Evolutionary conservation across 495 filamentous ascomycete species (phyloP).

Genomic region (Coniosporium apollinis): DNA sequence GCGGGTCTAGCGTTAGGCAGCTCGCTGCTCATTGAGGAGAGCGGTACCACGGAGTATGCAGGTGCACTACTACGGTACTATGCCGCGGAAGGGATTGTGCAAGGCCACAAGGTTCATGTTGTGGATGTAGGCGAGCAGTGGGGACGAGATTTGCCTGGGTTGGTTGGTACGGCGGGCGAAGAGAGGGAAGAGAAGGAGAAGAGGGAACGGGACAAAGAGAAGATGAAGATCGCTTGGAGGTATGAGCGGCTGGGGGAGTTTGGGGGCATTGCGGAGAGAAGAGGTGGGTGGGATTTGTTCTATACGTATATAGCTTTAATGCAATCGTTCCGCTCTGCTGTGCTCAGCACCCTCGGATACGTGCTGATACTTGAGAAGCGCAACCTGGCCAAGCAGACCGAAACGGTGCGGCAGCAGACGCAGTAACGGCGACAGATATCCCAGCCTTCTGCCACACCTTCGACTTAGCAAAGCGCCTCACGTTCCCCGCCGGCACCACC

Average conservation of each 20-base stretch:
- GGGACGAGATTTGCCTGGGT: slow-evolving; percentile 65
- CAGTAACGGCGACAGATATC: background rate
- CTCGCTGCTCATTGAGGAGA: slow-evolving; percentile 71
- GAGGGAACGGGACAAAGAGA: slow-evolving; percentile 33
- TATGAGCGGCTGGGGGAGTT: slow-evolving; percentile 73
- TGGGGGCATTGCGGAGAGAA: slow-evolving; percentile 34
- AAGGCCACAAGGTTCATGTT: slow-evolving; percentile 77
- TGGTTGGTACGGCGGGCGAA: slow-evolving; percentile 33
- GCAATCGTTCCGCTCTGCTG: background rate
- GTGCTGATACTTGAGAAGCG: too few species aligned
- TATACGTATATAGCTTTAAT: slow-evolving; percentile 7
- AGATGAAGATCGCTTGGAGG: slow-evolving; percentile 98
- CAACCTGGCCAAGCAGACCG: too few species aligned
- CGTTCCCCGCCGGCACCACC: slow-evolving; percentile 34
- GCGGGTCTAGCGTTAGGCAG: slow-evolving; percentile 73
- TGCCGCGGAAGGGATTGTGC: slow-evolving; percentile 82
- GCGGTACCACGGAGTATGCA: slow-evolving; percentile 86
- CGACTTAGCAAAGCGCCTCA: slow-evolving; percentile 73
- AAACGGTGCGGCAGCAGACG: background rate
- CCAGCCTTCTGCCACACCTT: slow-evolving; percentile 71
- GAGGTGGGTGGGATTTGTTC: slow-evolving; percentile 26
- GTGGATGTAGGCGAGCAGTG: slow-evolving; percentile 65
- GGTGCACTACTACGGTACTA: slow-evolving; percentile 74
- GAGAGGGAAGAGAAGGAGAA: slow-evolving; percentile 23
- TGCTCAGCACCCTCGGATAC: too few species aligned